Evolutionary conservation across 768 basidiomycete genomes (phyloP), one percentile per base, ranked within the genome.

Genomic region (Suillus subaureus): DNA sequence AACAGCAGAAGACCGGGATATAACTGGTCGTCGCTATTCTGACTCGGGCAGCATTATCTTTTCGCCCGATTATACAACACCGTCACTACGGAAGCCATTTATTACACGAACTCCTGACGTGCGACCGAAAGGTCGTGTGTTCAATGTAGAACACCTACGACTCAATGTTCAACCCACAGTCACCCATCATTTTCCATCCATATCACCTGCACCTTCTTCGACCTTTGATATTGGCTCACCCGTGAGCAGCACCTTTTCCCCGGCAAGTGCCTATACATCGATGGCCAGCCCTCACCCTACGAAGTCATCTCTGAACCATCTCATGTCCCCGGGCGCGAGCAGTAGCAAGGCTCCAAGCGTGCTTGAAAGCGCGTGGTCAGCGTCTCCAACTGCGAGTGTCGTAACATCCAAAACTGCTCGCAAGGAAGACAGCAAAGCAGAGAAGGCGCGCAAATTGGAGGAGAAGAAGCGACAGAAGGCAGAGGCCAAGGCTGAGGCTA

Each of bases 381-480:
- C 60, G 18, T 73, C 76, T n/a, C 70, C 70, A 31, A 74, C 72
- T 28, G 21, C 54, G 40, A 73, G 69, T 18, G 21, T 62, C 13
- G 12, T 62, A 1, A 42, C 68, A 18, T 62, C 66, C 1, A 74
- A 39, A 42, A 47, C 31, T 6, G 67, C 67, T 8, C 77, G 66
- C 39, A 71, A 68, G 61, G 70, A 68, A n/a, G 69, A 75, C n/a
- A 71, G 68, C 64, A 71, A 73, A 51, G 85, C 84, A 64, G 74
- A 78, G 68, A 85, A 82, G 73, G 72, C 69, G 67, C 75, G 75
- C 63, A 85, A 79, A 73, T 80, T 78, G 28, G 79, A 83, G 63
- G 80, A 80, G 55, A 81, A 83, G 72, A 70, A 64, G 67, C 73
- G 76, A 73, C 79, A 80, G 67, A 84, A 81, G 75, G 79, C 81